Conservation (phyloP, 306 rosid species). For the Herpetospermum pedunculosum region DNA sequence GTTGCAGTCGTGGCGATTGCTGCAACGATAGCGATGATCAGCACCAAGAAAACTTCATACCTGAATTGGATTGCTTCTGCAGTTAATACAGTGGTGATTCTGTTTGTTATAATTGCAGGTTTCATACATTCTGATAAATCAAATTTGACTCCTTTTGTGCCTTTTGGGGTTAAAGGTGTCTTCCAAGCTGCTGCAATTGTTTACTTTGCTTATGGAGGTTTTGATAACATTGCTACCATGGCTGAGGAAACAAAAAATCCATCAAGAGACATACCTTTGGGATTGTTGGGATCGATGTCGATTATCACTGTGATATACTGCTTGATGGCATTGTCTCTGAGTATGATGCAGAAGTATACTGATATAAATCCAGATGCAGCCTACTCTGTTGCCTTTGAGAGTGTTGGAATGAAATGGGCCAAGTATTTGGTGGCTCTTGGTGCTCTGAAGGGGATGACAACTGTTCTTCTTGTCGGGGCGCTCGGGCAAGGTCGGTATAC, state of each 20-base stretch:
- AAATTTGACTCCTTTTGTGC: constrained; percentile 48
- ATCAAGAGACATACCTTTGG: constrained; percentile 57
- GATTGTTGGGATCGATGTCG: constrained; percentile 63
- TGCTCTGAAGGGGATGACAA: constrained; percentile 70
- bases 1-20: constrained; percentile 31
- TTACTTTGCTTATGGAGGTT: constrained; percentile 71
- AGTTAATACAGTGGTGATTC: constrained; percentile 31
- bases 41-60: constrained; percentile 56
- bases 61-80: constrained; percentile 66
- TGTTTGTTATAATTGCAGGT: constrained; percentile 45
- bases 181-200: constrained; percentile 62
- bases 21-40: constrained; percentile 34
- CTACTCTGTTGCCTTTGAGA: constrained; percentile 52
- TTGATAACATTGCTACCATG: constrained; percentile 56
- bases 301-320: constrained; percentile 51
- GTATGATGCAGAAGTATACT: constrained; percentile 72
- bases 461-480: constrained; percentile 53
- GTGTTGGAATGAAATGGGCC: constrained; percentile 73
- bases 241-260: constrained; percentile 73
- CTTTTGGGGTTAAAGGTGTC: constrained; percentile 43
- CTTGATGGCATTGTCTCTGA: constrained; percentile 54
- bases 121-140: constrained; percentile 36
- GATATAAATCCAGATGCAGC: constrained; percentile 47
- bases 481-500: constrained; percentile 45
- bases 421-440: constrained; percentile 62